A percentile compares a stretch with the other conserved stretches of the same genome.
phyloP scores from a whole-genome alignment of 192 early-diverging fungal genomes.

The Gonapodya prolifera region DNA sequence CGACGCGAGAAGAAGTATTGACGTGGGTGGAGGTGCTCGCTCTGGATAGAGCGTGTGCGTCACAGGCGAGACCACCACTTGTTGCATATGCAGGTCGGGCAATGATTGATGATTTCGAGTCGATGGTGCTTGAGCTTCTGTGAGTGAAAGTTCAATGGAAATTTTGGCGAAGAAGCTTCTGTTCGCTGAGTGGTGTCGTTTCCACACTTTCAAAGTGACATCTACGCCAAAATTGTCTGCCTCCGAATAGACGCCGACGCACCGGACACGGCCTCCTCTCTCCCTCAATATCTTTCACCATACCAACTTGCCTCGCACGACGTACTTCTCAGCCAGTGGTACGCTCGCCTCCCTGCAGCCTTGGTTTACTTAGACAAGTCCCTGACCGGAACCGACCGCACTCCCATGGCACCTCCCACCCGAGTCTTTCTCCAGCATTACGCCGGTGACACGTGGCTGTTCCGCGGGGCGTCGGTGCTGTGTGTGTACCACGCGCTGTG shows the following conservation, averaged over 20 bases:
- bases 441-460: not conserved
- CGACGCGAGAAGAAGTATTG: not conserved
- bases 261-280: not conserved
- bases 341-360: not conserved
- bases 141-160: not conserved
- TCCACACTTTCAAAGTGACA: not conserved
- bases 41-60: not conserved
- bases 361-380: not conserved
- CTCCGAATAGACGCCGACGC: not conserved
- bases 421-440: not conserved
- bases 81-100: not conserved
- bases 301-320: not conserved
- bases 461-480: not conserved
- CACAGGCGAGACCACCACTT: not conserved
- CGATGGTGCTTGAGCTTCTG: not conserved
- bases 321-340: not conserved
- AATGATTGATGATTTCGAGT: not conserved
- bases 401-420: not conserved
- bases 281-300: not conserved
- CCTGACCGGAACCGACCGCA: not conserved
- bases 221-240: not conserved
- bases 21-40: not conserved
- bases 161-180: not conserved
- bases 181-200: not conserved
- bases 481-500: not conserved